phyloP scores from a whole-genome alignment of 2,329 filamentous ascomycete genomes.

The Fusarium sp. region DNA sequence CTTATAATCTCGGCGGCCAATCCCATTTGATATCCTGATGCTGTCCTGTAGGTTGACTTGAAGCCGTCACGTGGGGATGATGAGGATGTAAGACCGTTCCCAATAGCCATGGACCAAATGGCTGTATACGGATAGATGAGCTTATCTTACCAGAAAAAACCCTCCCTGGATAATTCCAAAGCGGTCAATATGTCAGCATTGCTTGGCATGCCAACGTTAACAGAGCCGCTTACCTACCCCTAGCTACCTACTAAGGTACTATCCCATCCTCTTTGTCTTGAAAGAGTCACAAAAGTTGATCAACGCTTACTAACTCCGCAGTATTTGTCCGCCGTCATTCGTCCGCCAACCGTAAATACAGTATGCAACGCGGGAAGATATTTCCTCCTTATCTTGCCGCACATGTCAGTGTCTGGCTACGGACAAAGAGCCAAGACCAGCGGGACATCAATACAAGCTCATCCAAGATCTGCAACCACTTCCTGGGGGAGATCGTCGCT shows the following conservation, averaged over 20 bases:
- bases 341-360: conserved; percentile 1
- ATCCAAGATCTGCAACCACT: conserved; percentile 18
- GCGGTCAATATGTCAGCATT: not conserved
- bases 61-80: not conserved
- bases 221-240: conserved; percentile 2
- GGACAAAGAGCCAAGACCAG: not conserved
- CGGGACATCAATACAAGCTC: not conserved
- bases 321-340: conserved; percentile 23
- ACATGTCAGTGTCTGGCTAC: not conserved
- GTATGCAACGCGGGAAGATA: not conserved
- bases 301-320: conserved; percentile 31
- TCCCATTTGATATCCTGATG: not conserved
- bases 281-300: conserved; percentile 4
- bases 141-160: not conserved
- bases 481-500: not conserved
- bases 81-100: not conserved
- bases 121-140: not conserved
- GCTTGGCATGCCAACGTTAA: not conserved
- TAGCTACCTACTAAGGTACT: not conserved
- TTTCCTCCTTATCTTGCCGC: not conserved
- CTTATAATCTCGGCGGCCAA: not conserved
- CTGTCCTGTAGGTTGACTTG: not conserved
- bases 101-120: not conserved
- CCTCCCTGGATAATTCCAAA: not conserved
- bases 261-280: not conserved